Evolutionary conservation across 78 protist species (phyloP), one percentile per base, ranked within the genome.

Genomic region (Dictyostelium brefeldianum): DNA sequence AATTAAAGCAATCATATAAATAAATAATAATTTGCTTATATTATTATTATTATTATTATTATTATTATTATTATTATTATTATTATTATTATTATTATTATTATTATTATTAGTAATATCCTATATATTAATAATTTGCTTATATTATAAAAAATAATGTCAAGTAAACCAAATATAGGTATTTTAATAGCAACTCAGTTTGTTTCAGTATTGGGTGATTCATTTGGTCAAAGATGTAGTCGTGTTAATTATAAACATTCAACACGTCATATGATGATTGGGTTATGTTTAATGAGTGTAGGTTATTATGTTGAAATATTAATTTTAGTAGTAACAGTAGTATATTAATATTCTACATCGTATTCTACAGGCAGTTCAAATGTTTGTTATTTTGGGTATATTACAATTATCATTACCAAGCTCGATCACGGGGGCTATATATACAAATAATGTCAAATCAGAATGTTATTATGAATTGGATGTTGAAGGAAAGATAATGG

Each of bases 171-270:
- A 27, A 78, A 78, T 78, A 36, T 78, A 7, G 67, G 77, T 6
- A 67, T 89, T 29, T 36, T 89, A 31, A 27, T 91, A 20, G 59
- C 46, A 36, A 27, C 90, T 1, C 95, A 91, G 51, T 6, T 41
- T 4, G 29, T 89, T 27, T 43, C 85, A 3, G 81, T 89, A 10
- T 11, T 90, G 1, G 97, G 97, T 4, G 97, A 95, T 67, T 14
- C 75, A 8, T 95, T 89, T 46, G 97, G 97, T 8, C 97, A 95
- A 43, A 84, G 97, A 48, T 47, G 70, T 77, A 83, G 70, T 56
- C 48, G 97, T 14, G 95, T 90, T 6, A 54, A 83, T 51, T 89
- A 81, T 69, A 82, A 78, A 25, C 67, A 67, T 10, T 62, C 80
- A 7, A 25, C 78, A 14, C 22, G 89, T 43, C 96, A 78, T 47